Evolutionary conservation across 305 asterid genomes (phyloP), one percentile per base, ranked within the genome.

Genomic region (Solanum hybrid): DNA sequence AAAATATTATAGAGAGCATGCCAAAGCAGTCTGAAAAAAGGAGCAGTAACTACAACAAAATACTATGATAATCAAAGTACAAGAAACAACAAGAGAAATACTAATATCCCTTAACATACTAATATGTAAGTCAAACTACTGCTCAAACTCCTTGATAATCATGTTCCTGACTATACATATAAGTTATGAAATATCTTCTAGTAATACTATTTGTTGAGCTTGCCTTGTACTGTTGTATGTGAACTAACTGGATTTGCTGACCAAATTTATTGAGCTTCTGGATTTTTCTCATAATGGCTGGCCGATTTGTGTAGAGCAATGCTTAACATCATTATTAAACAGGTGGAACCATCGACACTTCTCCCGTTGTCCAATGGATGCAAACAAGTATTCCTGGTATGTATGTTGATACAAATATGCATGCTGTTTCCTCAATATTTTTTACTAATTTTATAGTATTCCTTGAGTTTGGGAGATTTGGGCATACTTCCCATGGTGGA

Each of bases 311-410:
- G 20, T 72, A 69, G 20, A 38, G 27, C 34, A 51, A 31, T 31
- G 86, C 90, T 90, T 90, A 86, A 87, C 72, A 89, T 89, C 92
- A 87, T 75, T 91, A 79, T 90, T 79, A 91, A 89, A 95, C 93
- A 98, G 99, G 97, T 98, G 92, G 99, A 98, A 92, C 98, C 98
- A 27, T 96, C 99, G 87, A 96, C 97, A 37, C 96, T 98, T 64
- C 93, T 98, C 86, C 99, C 99, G 31, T 93, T 98, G 92, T 95
- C 98, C 91, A 96, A 91, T 90, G 99, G 99, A 88, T 98, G 99
- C 92, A 98, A 98, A 93, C 99, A 98, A 95, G 99, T 98, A 73
- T 96, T 98, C 92, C 93, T 98, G 97, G 99, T 98, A 96, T 79
- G 93, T 81, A 72, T 79, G 37, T 79, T 86, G 64, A 46, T 90